Base-by-base conservation (phyloP, 2,329 filamentous ascomycete genomes). In the Dactylellina drechsleri region DNA sequence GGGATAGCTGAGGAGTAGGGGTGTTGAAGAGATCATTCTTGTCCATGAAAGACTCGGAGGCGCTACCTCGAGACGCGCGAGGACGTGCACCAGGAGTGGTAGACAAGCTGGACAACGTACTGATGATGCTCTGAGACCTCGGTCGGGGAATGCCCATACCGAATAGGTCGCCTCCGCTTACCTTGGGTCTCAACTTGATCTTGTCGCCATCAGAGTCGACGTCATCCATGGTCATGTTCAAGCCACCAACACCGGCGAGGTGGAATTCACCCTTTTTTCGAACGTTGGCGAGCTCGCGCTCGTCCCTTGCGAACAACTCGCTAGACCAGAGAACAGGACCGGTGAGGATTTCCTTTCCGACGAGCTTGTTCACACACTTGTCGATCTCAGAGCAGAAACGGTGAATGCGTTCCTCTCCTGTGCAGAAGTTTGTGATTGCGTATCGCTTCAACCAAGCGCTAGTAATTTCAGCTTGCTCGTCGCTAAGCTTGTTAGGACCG, bases 401-500 rank as follows among this genome's bases (percentile, higher is more conserved):
- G 81, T 98, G 95, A 41, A 99, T 94, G 59, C 95, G 86, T 82
- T 99, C 95, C 81, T 99, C 95, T 4, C 94, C 95, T 78, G 89
- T 90, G 82, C 95, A 99, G 78, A 98, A 94, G 80, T 97, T 97
- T 81, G 96, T 92, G 36, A 98, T 90, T 13, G 89, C 89, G 77
- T 90, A 90, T 78, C 91, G 88, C 57, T 91, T 88, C 62, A 98
- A 85, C 92, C 94, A 99, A 66, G 89, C 88, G 18, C 87, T 84
- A 0, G 93, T 97, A 77, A 93, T 89, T 60, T 96, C 92, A 0
- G 93, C 90, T 81, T 98, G 95, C 66, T 97, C 92, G 80, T 98
- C 94, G n/a, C 92, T 93, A 12, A 99, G 86, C 82, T 99, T 99
- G 81, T 96, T 96, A 0, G 92, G 92, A 0, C 95, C 94, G 12